These are phyloP conservation scores for Pelargonium nanum DNA, from an alignment of 345 rosid genomes.

Conservation along the genomic window DNA sequence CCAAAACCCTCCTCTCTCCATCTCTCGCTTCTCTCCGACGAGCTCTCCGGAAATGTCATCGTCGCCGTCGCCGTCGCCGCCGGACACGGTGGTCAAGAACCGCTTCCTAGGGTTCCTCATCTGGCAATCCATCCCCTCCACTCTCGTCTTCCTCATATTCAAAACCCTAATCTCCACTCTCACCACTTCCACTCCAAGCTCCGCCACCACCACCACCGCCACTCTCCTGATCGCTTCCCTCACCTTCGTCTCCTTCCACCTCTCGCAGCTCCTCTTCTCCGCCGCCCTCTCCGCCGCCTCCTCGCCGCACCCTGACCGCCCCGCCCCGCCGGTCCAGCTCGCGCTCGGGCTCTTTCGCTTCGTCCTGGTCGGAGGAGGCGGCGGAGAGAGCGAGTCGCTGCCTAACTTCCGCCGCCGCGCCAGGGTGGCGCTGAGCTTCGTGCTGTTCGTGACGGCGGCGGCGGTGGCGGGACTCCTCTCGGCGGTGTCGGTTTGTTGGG, in stretches of 20 bases:
- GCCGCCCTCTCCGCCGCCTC: slow-evolving; percentile 38
- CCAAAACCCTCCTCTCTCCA: background rate
- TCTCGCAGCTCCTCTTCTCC: slow-evolving; percentile 58
- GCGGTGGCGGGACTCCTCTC: slow-evolving; percentile 21
- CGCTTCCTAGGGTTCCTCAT: slow-evolving; percentile 53
- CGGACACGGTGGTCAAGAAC: slow-evolving; percentile 36
- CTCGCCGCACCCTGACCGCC: slow-evolving; percentile 25
- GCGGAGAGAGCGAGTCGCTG: background rate
- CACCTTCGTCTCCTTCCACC: slow-evolving; percentile 33
- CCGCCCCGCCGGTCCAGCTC: slow-evolving; percentile 35
- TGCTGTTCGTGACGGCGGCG: slow-evolving; percentile 34
- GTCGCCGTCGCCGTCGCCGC: background rate
- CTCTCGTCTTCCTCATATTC: slow-evolving; percentile 44
- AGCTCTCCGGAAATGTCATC: slow-evolving; percentile 1
- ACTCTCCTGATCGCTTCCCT: slow-evolving; percentile 14
- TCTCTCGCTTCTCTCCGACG: background rate
- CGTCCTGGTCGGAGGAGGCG: slow-evolving; percentile 17
- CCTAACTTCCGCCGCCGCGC: slow-evolving; percentile 44
- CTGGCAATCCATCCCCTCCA: slow-evolving; percentile 59
- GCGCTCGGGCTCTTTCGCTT: slow-evolving; percentile 24
- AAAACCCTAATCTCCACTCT: slow-evolving; percentile 25
- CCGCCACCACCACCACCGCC: slow-evolving; percentile 4
- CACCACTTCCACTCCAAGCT: background rate
- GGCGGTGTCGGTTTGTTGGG: slow-evolving; percentile 15
- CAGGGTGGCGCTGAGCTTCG: slow-evolving; percentile 31